These are phyloP conservation scores for Tylopilus intermedius DNA, from an alignment of 768 basidiomycete genomes.

Conservation along the genomic window DNA sequence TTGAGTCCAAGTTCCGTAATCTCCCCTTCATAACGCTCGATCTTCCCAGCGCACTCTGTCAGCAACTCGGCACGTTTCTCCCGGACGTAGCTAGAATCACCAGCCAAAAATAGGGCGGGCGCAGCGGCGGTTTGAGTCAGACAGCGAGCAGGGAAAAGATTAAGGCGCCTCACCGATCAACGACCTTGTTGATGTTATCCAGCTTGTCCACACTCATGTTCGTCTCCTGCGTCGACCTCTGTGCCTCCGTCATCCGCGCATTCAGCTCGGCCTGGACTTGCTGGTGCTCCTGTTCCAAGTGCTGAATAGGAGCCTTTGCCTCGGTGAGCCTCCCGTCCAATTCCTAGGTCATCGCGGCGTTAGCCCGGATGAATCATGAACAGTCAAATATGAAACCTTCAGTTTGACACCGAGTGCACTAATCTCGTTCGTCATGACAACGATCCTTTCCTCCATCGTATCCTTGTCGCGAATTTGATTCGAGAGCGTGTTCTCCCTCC, in stretches of 20 bases:
- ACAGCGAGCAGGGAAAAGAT: background rate
- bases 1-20: constrained; percentile 39
- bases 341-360: constrained; percentile 39
- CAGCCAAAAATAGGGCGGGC: too few species aligned
- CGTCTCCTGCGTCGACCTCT: constrained; percentile 56
- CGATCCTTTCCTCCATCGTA: constrained; percentile 50
- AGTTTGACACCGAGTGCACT: constrained; percentile 37
- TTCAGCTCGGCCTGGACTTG: constrained; percentile 47
- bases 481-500: constrained; percentile 52
- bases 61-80: constrained; percentile 60
- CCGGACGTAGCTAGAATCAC: constrained; percentile 59
- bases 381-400: constrained; percentile 39
- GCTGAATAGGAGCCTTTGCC: constrained; percentile 60
- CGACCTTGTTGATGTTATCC: constrained; percentile 50
- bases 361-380: background rate
- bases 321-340: constrained; percentile 56
- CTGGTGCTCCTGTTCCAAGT: constrained; percentile 53
- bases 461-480: constrained; percentile 58
- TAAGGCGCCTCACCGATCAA: constrained; percentile 50
- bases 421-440: constrained; percentile 56
- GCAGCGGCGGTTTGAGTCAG: background rate
- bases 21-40: constrained; percentile 44
- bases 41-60: constrained; percentile 51
- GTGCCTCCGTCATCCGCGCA: constrained; percentile 46
- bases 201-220: constrained; percentile 62